A percentile compares a stretch with the other conserved stretches of the same genome.
Conservation (phyloP, 1,284 basidiomycete species). For the Ganoderma resinaceum region DNA sequence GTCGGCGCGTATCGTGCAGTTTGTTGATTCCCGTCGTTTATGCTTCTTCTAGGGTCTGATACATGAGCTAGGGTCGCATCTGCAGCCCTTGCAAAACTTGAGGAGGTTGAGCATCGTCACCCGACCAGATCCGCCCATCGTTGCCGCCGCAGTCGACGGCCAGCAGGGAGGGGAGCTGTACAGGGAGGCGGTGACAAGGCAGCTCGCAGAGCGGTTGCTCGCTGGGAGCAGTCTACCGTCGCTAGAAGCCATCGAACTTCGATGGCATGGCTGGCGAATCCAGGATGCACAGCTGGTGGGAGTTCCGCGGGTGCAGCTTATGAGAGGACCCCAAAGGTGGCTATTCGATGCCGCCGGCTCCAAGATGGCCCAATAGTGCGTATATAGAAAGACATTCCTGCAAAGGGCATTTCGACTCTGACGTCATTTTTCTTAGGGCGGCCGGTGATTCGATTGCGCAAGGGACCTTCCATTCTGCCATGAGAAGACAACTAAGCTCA, state of each 20-base stretch:
- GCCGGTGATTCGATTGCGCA: not conserved
- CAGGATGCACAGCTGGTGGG: constrained; percentile 22
- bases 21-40: constrained; percentile 8
- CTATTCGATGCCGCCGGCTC: constrained; percentile 20
- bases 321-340: constrained; percentile 31
- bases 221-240: constrained; percentile 12
- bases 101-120: constrained; percentile 29
- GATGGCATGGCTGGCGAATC: constrained; percentile 38
- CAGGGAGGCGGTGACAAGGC: constrained; percentile 26
- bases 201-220: constrained; percentile 26
- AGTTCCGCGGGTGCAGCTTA: constrained; percentile 22
- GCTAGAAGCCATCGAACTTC: constrained; percentile 34
- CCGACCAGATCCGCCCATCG: constrained; percentile 32
- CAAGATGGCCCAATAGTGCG: not conserved
- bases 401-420: not conserved
- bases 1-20: constrained; percentile 1
- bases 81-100: constrained; percentile 23
- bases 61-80: constrained; percentile 20
- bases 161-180: constrained; percentile 14
- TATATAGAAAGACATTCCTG: not conserved
- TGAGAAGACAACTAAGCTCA: not conserved
- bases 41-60: constrained; percentile 23
- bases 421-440: constrained; percentile 3
- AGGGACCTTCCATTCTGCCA: not conserved
- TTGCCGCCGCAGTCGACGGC: constrained; percentile 6